phyloP scores from a whole-genome alignment of 2,329 filamentous ascomycete species.

The Xylaria arbuscula region DNA sequence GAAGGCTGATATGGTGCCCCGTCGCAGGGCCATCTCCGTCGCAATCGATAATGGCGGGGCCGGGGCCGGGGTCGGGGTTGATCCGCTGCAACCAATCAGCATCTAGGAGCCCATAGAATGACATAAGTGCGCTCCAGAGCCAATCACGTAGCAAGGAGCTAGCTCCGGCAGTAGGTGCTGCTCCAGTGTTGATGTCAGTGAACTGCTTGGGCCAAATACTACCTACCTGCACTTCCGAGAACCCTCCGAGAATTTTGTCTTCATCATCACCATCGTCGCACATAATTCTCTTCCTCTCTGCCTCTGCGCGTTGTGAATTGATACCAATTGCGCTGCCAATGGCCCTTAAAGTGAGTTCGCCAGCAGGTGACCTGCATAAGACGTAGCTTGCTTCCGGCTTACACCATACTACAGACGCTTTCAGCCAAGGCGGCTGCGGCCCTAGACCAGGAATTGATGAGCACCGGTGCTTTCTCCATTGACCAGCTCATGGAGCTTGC shows the following conservation, averaged over 20 bases:
- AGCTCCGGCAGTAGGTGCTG: neutral
- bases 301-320: conserved; percentile 25
- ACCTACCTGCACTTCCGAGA: neutral
- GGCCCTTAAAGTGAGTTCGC: conserved; percentile 44
- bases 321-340: conserved; percentile 31
- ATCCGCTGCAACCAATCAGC: conserved; percentile 51
- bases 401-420: conserved; percentile 71
- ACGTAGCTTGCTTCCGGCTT: conserved; percentile 33
- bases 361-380: neutral
- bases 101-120: neutral
- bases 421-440: conserved; percentile 87
- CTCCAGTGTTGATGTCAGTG: conserved; percentile 42
- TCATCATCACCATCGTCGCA: conserved; percentile 6
- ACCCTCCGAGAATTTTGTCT: conserved; percentile 6
- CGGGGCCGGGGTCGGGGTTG: conserved; percentile 50
- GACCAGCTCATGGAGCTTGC: conserved; percentile 98
- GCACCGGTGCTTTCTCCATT: conserved; percentile 84
- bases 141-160: conserved; percentile 34
- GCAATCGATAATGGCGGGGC: conserved; percentile 46
- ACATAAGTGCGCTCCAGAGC: neutral
- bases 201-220: neutral
- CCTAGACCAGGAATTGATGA: conserved; percentile 95
- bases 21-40: neutral
- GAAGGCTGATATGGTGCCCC: neutral
- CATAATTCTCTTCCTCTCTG: neutral